Conservation (phyloP, 768 basidiomycete genomes). For the Podaxis rugospora region DNA sequence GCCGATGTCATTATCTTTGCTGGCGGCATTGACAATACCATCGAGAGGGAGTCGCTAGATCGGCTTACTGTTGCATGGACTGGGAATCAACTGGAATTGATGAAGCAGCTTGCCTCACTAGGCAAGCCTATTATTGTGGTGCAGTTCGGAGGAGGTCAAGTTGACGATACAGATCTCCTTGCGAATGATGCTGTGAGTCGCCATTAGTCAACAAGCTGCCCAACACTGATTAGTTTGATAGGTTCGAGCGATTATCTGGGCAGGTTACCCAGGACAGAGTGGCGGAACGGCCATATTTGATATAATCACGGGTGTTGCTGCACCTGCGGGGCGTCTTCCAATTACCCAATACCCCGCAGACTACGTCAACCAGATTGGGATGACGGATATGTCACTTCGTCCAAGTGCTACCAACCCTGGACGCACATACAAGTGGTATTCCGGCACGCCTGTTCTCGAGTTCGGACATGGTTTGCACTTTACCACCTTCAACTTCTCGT, state of each 20-base stretch:
- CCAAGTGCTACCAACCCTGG: slow-evolving; percentile 46
- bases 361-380: slow-evolving; percentile 42
- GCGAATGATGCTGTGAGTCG: slow-evolving; percentile 32
- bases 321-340: slow-evolving; percentile 52
- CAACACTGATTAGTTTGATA: slow-evolving; percentile 12
- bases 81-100: slow-evolving; percentile 47
- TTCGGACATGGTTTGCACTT: slow-evolving; percentile 54
- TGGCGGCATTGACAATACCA: slow-evolving; percentile 47
- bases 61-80: slow-evolving; percentile 50
- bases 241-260: slow-evolving; percentile 55
- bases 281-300: slow-evolving; percentile 52
- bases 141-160: slow-evolving; percentile 56
- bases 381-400: slow-evolving; percentile 57
- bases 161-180: slow-evolving; percentile 45
- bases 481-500: slow-evolving; percentile 42
- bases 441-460: slow-evolving; percentile 43
- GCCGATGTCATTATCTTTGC: slow-evolving; percentile 50
- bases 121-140: slow-evolving; percentile 50
- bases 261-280: slow-evolving; percentile 53
- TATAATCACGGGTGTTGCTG: slow-evolving; percentile 44
- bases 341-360: slow-evolving; percentile 49
- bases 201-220: background rate
- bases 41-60: slow-evolving; percentile 47
- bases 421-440: slow-evolving; percentile 57
- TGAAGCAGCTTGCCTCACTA: slow-evolving; percentile 37